Evolutionary conservation across 208 protist species (phyloP).

Genomic region (Plasmodiophora brassicae): DNA sequence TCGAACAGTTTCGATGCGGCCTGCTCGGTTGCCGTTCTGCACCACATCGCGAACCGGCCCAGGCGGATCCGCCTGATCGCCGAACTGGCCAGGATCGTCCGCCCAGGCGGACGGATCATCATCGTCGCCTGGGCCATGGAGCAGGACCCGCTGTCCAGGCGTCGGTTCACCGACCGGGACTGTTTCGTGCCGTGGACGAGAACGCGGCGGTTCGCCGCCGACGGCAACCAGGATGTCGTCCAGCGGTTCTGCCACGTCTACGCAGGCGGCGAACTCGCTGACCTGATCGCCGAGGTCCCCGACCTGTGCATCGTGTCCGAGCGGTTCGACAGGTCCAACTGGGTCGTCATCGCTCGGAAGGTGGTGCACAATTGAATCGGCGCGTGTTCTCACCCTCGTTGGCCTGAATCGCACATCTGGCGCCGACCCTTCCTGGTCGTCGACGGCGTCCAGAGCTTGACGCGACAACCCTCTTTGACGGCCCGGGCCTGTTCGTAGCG

Average conservation of each 20-base stretch:
- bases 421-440: too few relatives aligned
- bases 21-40: slow-evolving; percentile 20
- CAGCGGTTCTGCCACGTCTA: slow-evolving; percentile 29
- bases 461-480: too few relatives aligned
- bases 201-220: background rate
- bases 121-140: slow-evolving; percentile 1
- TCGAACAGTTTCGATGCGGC: background rate
- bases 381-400: too few relatives aligned
- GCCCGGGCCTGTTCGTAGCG: too few relatives aligned
- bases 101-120: background rate
- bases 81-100: background rate
- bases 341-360: background rate
- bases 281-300: background rate
- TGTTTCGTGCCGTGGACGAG: slow-evolving; percentile 17
- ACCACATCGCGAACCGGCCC: slow-evolving; percentile 2
- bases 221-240: background rate
- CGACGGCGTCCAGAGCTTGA: too few relatives aligned
- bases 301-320: background rate
- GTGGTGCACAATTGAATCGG: too few relatives aligned
- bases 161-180: background rate
- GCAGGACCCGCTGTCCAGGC: background rate
- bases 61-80: background rate
- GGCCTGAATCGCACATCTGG: too few relatives aligned
- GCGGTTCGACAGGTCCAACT: background rate
- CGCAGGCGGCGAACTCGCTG: background rate